These are phyloP conservation scores for Cordyceps sp. DNA, from an alignment of 2,329 filamentous ascomycete species.

Conservation along the genomic window DNA sequence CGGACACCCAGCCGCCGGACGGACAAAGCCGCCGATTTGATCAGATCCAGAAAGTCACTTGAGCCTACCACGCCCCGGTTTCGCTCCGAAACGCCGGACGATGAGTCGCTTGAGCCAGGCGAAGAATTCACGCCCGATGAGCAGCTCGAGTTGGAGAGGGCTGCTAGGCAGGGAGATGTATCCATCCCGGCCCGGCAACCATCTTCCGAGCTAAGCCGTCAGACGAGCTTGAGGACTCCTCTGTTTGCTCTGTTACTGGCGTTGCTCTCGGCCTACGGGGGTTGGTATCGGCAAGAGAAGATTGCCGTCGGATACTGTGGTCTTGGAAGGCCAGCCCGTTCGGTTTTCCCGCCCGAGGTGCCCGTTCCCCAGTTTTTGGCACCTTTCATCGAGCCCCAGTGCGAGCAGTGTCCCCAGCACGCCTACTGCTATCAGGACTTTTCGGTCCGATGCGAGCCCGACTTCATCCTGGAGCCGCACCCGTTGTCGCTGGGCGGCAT, in stretches of 20 bases:
- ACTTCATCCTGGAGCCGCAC: constrained; percentile 74
- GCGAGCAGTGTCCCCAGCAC: constrained; percentile 79
- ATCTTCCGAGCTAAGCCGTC: constrained; percentile 15
- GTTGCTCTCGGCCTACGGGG: constrained; percentile 53
- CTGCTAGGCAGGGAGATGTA: constrained; percentile 35
- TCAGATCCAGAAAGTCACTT: constrained; percentile 33
- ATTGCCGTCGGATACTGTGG: constrained; percentile 92
- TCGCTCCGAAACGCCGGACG: constrained; percentile 16
- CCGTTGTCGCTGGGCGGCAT: constrained; percentile 68
- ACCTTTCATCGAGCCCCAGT: constrained; percentile 57
- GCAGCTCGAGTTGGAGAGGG: constrained; percentile 62
- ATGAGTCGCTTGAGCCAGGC: constrained; percentile 41
- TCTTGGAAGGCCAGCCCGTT: constrained; percentile 47
- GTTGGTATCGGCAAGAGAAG: constrained; percentile 89
- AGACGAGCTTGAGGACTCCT: constrained; percentile 41
- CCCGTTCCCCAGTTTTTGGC: constrained; percentile 56
- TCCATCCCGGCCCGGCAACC: constrained; percentile 26
- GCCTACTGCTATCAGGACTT: constrained; percentile 75
- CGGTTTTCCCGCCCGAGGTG: constrained; percentile 29
- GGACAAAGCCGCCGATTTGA: constrained; percentile 13
- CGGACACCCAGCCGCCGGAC: constrained; percentile 28
- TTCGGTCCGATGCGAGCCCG: constrained; percentile 63
- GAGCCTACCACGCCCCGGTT: constrained; percentile 31
- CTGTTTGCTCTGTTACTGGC: constrained; percentile 56
- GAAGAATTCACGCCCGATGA: constrained; percentile 94